These are phyloP conservation scores for Conringia planisiliqua DNA, from an alignment of 345 rosid genomes.

Conservation along the genomic window DNA sequence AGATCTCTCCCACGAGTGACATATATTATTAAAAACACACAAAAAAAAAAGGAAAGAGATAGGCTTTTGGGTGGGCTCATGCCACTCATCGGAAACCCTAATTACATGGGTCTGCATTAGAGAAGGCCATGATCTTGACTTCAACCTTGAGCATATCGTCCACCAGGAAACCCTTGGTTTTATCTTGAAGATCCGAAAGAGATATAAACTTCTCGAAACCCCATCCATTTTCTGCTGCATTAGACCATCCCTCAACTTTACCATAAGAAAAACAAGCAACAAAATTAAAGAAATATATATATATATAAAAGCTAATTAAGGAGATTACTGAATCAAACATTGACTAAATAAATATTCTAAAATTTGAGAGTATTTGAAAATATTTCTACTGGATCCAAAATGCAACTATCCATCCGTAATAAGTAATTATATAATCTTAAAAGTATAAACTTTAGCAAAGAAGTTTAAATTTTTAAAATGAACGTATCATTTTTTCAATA, in stretches of 20 bases:
- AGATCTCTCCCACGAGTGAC: not conserved
- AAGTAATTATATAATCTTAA: not conserved
- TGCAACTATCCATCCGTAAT: not conserved
- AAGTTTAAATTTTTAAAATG: not conserved
- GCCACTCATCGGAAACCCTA: not conserved
- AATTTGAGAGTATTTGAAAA: not conserved
- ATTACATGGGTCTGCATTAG: not conserved
- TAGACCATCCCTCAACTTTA: conserved; percentile 22
- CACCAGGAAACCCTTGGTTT: conserved; percentile 15
- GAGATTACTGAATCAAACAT: not conserved
- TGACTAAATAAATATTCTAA: not conserved
- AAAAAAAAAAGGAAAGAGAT: not conserved
- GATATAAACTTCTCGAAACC: conserved; percentile 16
- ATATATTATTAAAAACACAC: not conserved
- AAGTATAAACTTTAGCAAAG: not conserved
- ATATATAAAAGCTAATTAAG: not conserved
- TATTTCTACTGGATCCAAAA: not conserved
- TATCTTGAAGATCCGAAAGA: conserved; percentile 17
- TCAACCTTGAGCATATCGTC: not conserved
- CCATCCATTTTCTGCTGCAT: conserved; percentile 17
- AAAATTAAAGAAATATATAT: not conserved
- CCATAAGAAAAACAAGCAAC: not conserved
- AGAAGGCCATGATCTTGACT: conserved; percentile 19
- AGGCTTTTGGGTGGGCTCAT: not conserved
- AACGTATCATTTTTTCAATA: not conserved